Evolutionary conservation across 331 rosid genomes (phyloP).

Genomic region (Rhamnella rubrinervis): DNA sequence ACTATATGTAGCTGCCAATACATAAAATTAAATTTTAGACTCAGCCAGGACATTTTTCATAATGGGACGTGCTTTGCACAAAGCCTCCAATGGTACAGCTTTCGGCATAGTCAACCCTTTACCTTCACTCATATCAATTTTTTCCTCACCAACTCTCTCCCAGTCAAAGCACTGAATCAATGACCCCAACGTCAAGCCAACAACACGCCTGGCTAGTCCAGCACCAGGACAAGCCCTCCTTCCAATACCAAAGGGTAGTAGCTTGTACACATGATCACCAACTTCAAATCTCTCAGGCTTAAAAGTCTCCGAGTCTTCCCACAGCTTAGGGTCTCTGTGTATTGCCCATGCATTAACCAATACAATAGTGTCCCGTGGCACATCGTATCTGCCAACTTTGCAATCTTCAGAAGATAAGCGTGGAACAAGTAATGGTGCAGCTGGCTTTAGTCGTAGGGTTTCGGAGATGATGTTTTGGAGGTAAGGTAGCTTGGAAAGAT

Average conservation of each 20-base stretch:
- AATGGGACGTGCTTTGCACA: slow-evolving; percentile 19
- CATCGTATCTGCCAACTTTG: slow-evolving; percentile 32
- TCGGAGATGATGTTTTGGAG: slow-evolving; percentile 43
- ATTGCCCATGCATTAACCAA: slow-evolving; percentile 52
- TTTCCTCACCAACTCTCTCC: slow-evolving; percentile 15
- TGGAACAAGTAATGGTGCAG: slow-evolving; percentile 33
- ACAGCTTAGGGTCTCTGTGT: slow-evolving; percentile 41
- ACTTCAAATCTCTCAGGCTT: slow-evolving; percentile 43
- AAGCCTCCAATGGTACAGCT: slow-evolving; percentile 15
- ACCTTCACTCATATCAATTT: slow-evolving; percentile 13
- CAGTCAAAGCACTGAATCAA: slow-evolving; percentile 26
- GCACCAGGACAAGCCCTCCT: slow-evolving; percentile 64
- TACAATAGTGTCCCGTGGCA: slow-evolving; percentile 45
- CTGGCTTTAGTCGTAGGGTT: slow-evolving; percentile 44
- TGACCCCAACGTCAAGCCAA: slow-evolving; percentile 14
- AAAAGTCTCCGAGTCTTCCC: slow-evolving; percentile 41
- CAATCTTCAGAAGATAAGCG: slow-evolving; percentile 42
- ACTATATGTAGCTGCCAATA: too few relatives aligned
- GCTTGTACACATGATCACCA: slow-evolving; percentile 14
- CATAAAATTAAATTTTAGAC: too few relatives aligned
- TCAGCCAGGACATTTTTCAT: not conserved
- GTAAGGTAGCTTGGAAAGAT: slow-evolving; percentile 38
- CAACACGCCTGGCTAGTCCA: slow-evolving; percentile 9
- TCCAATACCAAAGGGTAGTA: slow-evolving; percentile 54
- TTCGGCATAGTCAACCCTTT: not conserved